These are phyloP conservation scores for Sugiyamaella neomexicana DNA, from an alignment of 1,139 yeast genomes.

Conservation along the genomic window DNA sequence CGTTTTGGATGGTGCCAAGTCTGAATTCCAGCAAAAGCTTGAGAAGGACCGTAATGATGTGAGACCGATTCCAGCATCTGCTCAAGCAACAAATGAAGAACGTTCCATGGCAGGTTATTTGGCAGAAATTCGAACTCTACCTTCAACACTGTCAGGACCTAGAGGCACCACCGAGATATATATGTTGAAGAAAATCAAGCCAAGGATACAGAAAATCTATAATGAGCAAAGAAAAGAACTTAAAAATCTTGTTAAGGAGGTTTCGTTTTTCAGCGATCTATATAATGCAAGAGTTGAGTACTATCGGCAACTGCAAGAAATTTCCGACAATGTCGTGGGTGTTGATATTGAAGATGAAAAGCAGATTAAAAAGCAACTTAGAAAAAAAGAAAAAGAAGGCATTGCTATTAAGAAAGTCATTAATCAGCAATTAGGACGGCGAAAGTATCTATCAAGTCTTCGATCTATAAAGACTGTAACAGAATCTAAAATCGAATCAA, in stretches of 20 bases:
- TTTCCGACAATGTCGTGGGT: constrained; percentile 71
- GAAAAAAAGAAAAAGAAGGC: constrained; percentile 25
- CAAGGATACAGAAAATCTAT: constrained; percentile 32
- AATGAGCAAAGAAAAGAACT: constrained; percentile 49
- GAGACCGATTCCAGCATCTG: constrained; percentile 21
- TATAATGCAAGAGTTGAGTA: constrained; percentile 79
- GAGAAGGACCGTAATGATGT: constrained; percentile 19
- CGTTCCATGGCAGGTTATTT: constrained; percentile 19
- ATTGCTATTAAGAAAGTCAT: constrained; percentile 23
- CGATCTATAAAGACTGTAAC: neutral
- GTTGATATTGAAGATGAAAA: constrained; percentile 34
- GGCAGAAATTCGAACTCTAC: neutral
- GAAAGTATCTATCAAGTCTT: constrained; percentile 61
- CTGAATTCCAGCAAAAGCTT: constrained; percentile 24
- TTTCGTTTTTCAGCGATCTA: constrained; percentile 57
- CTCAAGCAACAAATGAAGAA: constrained; percentile 18
- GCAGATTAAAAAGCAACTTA: constrained; percentile 21
- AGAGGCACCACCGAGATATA: constrained; percentile 15
- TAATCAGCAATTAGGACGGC: constrained; percentile 40
- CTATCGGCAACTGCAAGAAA: constrained; percentile 77
- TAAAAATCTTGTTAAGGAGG: constrained; percentile 49
- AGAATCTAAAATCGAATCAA: neutral
- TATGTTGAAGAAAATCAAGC: constrained; percentile 12
- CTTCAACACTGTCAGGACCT: constrained; percentile 8
- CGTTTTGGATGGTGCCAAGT: constrained; percentile 6